Percentiles rank a stretch among this genome's conserved stretches.
These are phyloP conservation scores for Trichoderma atrobrunneum DNA, from an alignment of 2,329 filamentous ascomycete genomes.

Conservation along the genomic window DNA sequence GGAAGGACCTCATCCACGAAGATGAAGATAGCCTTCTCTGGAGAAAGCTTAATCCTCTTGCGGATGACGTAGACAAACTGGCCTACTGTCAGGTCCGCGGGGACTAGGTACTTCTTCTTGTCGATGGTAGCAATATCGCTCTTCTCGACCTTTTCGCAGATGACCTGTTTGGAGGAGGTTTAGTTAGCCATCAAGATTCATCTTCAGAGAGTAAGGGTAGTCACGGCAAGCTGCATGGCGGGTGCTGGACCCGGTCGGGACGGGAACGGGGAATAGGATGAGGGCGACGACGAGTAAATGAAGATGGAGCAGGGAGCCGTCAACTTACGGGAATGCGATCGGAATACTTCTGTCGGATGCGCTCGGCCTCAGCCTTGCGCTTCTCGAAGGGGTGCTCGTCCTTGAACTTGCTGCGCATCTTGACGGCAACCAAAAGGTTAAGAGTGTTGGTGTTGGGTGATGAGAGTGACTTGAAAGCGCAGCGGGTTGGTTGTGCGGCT, in stretches of 20 bases:
- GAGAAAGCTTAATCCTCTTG: constrained; percentile 99
- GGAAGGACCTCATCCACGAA: constrained; percentile 98
- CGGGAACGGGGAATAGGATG: not conserved
- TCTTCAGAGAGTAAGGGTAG: not conserved
- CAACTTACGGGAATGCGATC: constrained; percentile 92
- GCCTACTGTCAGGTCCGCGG: constrained; percentile 94
- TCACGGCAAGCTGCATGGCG: not conserved
- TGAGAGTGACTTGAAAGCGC: not conserved
- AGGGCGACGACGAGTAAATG: not conserved
- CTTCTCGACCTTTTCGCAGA: constrained; percentile 99
- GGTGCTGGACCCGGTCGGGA: not conserved
- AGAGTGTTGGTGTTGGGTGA: not conserved
- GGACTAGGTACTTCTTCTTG: constrained; percentile 99
- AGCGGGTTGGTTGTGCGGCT: not conserved
- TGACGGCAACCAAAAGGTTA: constrained; percentile 42
- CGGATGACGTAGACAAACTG: constrained; percentile 99
- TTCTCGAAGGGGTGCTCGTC: constrained; percentile 99
- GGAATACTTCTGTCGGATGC: constrained; percentile 97
- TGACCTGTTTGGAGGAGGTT: constrained; percentile 61
- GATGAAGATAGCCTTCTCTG: constrained; percentile 99
- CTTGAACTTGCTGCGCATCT: constrained; percentile 99
- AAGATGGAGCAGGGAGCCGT: not conserved
- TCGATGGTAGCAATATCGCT: constrained; percentile 99
- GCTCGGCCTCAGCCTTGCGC: constrained; percentile 99
- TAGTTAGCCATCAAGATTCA: not conserved